Percentiles rank a stretch among this genome's conserved stretches.
These are phyloP conservation scores for Diplosphaera chodatii DNA, from an alignment of 139 green algal species.

Conservation along the genomic window DNA sequence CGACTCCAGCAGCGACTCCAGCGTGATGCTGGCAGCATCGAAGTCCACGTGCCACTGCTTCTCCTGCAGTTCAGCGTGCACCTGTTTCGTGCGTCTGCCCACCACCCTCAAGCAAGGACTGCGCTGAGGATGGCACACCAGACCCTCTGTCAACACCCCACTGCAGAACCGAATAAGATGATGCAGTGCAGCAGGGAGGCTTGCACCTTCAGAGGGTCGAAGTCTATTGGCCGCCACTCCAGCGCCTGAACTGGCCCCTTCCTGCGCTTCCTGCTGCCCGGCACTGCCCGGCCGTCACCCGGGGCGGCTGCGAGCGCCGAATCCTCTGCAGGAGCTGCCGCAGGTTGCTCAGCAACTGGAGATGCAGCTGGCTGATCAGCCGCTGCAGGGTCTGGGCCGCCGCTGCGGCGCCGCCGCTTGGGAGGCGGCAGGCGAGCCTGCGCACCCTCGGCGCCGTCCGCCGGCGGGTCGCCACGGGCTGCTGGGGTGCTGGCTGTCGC, in stretches of 20 bases:
- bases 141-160: no score
- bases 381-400: neutral
- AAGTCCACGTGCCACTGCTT: neutral
- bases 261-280: neutral
- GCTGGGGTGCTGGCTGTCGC: no score
- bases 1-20: slow-evolving; percentile 10
- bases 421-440: no score
- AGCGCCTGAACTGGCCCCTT: neutral
- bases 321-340: no score
- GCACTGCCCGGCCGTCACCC: neutral
- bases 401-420: neutral
- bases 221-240: neutral
- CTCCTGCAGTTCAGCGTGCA: neutral
- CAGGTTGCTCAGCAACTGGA: neutral
- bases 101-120: no score
- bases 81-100: no score
- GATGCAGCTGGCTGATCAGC: neutral
- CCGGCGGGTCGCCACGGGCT: neutral
- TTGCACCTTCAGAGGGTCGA: neutral
- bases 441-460: neutral
- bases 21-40: neutral
- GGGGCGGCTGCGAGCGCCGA: no score
- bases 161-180: no score
- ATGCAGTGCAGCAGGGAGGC: no score
- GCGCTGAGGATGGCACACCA: no score